Percentiles rank a stretch among this genome's conserved stretches.
phyloP scores from a whole-genome alignment of 305 asterid genomes.

The Solanum hybrid region DNA sequence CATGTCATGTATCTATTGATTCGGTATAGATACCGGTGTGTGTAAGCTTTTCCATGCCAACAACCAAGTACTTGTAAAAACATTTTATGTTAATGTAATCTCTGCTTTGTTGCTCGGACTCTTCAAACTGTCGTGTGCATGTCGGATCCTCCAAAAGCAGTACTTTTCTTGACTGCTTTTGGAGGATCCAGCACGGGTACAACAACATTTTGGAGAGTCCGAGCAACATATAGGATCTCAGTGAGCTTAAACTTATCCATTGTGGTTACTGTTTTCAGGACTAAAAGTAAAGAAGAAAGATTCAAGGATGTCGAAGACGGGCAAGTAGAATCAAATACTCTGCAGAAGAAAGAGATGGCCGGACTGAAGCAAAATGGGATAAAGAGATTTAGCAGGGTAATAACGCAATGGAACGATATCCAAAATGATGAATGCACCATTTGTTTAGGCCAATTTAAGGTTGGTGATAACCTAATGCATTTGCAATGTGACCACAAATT shows the following conservation, averaged over 20 bases:
- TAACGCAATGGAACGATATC: neutral
- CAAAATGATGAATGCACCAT: slow-evolving; percentile 18
- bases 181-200: neutral
- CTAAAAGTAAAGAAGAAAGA: slow-evolving; percentile 3
- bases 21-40: neutral
- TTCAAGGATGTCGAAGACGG: slow-evolving; percentile 7
- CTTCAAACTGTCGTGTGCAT: neutral
- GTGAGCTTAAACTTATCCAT: neutral
- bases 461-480: slow-evolving; percentile 12
- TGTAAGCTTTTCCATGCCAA: neutral
- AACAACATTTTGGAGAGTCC: neutral
- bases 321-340: slow-evolving; percentile 5
- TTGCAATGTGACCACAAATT: slow-evolving; percentile 20
- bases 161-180: neutral
- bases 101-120: neutral
- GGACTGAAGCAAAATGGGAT: slow-evolving; percentile 26
- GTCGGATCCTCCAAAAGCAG: neutral
- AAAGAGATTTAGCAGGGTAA: slow-evolving; percentile 30
- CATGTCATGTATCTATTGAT: neutral
- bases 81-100: neutral
- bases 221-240: neutral
- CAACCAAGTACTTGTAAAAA: neutral
- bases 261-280: slow-evolving; percentile 11
- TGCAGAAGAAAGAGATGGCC: slow-evolving; percentile 9
- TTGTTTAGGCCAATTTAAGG: slow-evolving; percentile 16